Conservation (phyloP, 352 stramenopile genomes). For the Phytophthora colocasiae region DNA sequence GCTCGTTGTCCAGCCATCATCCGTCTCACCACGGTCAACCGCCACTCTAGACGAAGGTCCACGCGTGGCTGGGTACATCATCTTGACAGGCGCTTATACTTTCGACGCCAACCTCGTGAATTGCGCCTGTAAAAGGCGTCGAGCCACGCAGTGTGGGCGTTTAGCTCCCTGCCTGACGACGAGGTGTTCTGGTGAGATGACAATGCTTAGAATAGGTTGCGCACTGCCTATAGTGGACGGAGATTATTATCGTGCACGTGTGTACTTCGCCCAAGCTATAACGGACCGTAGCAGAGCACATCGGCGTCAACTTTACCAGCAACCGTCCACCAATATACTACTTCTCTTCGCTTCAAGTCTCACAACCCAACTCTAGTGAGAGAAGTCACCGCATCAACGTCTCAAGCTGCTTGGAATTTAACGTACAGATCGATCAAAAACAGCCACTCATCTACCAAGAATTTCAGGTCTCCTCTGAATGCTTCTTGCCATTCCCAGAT, state of each 20-base stretch:
- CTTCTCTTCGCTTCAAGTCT: no score
- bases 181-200: slow-evolving; percentile 7
- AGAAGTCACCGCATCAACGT: no score
- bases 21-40: slow-evolving; percentile 35
- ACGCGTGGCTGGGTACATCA: slow-evolving; percentile 27
- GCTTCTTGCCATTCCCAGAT: no score
- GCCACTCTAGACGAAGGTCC: slow-evolving; percentile 32
- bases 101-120: slow-evolving; percentile 6
- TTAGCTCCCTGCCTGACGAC: slow-evolving; percentile 12
- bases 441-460: no score
- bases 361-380: no score
- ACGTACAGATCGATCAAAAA: no score
- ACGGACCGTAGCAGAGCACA: no score
- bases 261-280: slow-evolving; percentile 8
- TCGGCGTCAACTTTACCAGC: no score
- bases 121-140: slow-evolving; percentile 14
- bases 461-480: no score
- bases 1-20: slow-evolving; percentile 19
- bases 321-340: no score
- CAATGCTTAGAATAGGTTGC: slow-evolving; percentile 27
- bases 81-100: slow-evolving; percentile 10
- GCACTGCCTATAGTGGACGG: neutral
- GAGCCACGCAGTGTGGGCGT: neutral
- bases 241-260: neutral
- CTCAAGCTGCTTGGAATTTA: no score